These are phyloP conservation scores for Periconia sp. DNA, from an alignment of 2,329 filamentous ascomycete species.

Conservation along the genomic window DNA sequence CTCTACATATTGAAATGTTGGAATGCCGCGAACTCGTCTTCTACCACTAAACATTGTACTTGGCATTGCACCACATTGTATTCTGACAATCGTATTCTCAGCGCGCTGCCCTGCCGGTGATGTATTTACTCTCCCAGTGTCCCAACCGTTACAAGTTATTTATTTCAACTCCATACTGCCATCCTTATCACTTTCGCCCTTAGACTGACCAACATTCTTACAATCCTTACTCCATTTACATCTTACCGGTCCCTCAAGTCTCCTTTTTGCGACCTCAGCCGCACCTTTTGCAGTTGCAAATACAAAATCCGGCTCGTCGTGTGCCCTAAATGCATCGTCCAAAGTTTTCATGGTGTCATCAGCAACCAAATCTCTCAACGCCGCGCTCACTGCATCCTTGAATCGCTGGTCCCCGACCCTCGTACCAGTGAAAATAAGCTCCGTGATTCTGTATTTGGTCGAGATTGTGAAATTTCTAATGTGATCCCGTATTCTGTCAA, in stretches of 20 bases:
- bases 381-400: conserved; percentile 2
- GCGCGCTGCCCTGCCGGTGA: too few relatives aligned
- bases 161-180: not conserved
- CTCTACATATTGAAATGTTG: too few relatives aligned
- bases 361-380: conserved; percentile 3
- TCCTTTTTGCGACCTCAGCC: conserved; percentile 4
- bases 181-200: not conserved
- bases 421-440: conserved; percentile 2
- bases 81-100: too few relatives aligned
- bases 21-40: too few relatives aligned
- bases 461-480: not conserved
- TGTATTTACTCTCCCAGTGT: not conserved
- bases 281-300: conserved; percentile 4
- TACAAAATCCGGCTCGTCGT: conserved; percentile 1
- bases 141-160: not conserved
- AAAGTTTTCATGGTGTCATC: not conserved
- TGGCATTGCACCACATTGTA: too few relatives aligned
- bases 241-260: conserved; percentile 3
- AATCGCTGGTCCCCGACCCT: conserved; percentile 1
- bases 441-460: not conserved
- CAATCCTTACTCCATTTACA: conserved; percentile 3
- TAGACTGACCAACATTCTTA: not conserved
- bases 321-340: conserved; percentile 1
- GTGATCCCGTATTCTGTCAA: conserved; percentile 1
- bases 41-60: too few relatives aligned